Evolutionary conservation across 2,329 filamentous ascomycete genomes (phyloP).

Genomic region (Fusarium temperatum): DNA sequence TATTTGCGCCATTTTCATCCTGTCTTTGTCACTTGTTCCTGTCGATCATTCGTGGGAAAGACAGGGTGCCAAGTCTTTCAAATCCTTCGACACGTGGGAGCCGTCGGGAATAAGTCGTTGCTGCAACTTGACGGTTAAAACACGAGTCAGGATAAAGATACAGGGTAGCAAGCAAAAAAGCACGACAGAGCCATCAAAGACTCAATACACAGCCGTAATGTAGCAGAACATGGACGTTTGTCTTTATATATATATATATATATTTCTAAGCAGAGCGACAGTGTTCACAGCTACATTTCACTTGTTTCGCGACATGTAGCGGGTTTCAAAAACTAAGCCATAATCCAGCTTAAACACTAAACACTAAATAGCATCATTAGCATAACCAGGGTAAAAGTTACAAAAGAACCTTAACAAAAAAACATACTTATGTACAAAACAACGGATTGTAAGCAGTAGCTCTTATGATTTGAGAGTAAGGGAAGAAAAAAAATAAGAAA

Average conservation of each 20-base stretch:
- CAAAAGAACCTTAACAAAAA: no score
- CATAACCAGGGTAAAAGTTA: no score
- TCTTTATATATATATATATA: fast-evolving
- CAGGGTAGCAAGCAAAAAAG: neutral
- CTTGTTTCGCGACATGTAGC: fast-evolving
- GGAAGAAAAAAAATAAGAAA: no score
- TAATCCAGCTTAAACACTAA: no score
- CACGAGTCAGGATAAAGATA: neutral
- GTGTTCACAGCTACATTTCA: fast-evolving
- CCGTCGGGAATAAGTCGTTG: neutral
- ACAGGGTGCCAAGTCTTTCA: neutral
- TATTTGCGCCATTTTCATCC: neutral
- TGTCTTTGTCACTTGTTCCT: neutral
- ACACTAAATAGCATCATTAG: no score
- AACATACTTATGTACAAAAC: no score
- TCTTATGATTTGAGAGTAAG: no score
- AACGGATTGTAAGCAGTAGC: no score
- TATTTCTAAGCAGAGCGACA: fast-evolving
- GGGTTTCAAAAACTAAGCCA: fast-evolving
- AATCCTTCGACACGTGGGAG: neutral
- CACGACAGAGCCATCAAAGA: fast-evolving
- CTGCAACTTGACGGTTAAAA: fast-evolving
- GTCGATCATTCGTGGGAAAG: neutral
- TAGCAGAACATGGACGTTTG: no score
- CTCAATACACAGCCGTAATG: no score